Conservation (phyloP, 768 basidiomycete genomes). For the Boletus speciosus region DNA sequence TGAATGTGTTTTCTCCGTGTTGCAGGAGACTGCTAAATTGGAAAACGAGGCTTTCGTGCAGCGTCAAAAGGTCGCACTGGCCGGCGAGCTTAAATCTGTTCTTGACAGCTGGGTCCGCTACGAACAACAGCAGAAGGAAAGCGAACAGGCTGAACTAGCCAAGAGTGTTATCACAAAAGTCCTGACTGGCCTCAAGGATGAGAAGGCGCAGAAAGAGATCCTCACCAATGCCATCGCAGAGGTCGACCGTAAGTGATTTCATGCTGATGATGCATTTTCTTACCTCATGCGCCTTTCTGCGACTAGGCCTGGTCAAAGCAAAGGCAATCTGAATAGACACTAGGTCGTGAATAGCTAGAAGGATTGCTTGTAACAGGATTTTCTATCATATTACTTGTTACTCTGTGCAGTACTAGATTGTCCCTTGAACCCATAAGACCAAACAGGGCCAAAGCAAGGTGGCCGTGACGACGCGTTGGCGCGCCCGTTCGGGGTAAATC, state of each 20-base stretch:
- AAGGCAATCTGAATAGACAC: slow-evolving; percentile 72
- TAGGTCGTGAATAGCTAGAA: slow-evolving; percentile 19
- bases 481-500: slow-evolving; percentile 6
- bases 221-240: slow-evolving; percentile 76
- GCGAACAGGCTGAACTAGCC: slow-evolving; percentile 90
- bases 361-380: background rate
- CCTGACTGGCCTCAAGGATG: slow-evolving; percentile 74
- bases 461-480: slow-evolving; percentile 33
- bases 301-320: slow-evolving; percentile 80
- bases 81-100: slow-evolving; percentile 87
- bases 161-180: slow-evolving; percentile 88
- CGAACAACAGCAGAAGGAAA: slow-evolving; percentile 96
- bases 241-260: slow-evolving; percentile 80
- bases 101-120: slow-evolving; percentile 98
- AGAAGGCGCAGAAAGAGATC: slow-evolving; percentile 86
- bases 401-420: background rate
- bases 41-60: slow-evolving; percentile 89
- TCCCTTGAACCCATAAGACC: slow-evolving; percentile 1
- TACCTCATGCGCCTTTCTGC: background rate
- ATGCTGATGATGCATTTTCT: background rate
- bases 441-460: slow-evolving; percentile 28
- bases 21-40: slow-evolving; percentile 85
- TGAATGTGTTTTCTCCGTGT: background rate
- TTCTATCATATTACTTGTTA: slow-evolving; percentile 5
- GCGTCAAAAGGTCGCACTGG: slow-evolving; percentile 82